Evolutionary conservation across 768 basidiomycete genomes (phyloP).

Genomic region (Pholiota microspora): DNA sequence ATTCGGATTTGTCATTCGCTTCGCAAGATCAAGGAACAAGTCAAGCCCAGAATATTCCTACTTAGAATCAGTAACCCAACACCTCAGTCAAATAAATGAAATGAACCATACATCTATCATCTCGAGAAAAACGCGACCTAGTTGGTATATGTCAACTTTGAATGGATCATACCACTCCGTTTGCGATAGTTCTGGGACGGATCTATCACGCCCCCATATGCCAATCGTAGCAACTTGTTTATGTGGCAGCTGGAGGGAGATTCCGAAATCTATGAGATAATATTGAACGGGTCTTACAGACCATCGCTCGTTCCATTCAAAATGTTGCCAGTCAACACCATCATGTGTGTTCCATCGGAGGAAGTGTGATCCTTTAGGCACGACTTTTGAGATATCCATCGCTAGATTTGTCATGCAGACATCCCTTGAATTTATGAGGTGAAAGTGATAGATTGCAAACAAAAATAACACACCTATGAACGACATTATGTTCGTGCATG

Average conservation of each 20-base stretch:
- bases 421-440: conserved; percentile 13
- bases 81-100: background rate
- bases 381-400: conserved; percentile 13
- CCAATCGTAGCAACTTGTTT: background rate
- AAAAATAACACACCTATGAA: background rate
- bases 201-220: background rate
- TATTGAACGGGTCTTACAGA: background rate
- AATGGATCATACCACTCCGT: background rate
- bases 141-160: background rate
- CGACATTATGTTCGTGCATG: background rate
- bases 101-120: background rate
- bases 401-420: conserved; percentile 18
- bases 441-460: background rate
- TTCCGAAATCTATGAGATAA: background rate
- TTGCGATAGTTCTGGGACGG: background rate
- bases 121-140: background rate
- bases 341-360: background rate
- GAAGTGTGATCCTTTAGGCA: background rate
- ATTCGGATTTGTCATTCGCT: background rate
- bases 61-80: too few relatives aligned
- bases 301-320: background rate
- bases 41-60: background rate
- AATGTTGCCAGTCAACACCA: background rate
- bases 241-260: background rate
- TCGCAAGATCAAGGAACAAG: background rate